Percentiles rank a stretch among this genome's conserved stretches.
phyloP scores from a whole-genome alignment of 441 rosid species.

The Euphorbia celastroides region DNA sequence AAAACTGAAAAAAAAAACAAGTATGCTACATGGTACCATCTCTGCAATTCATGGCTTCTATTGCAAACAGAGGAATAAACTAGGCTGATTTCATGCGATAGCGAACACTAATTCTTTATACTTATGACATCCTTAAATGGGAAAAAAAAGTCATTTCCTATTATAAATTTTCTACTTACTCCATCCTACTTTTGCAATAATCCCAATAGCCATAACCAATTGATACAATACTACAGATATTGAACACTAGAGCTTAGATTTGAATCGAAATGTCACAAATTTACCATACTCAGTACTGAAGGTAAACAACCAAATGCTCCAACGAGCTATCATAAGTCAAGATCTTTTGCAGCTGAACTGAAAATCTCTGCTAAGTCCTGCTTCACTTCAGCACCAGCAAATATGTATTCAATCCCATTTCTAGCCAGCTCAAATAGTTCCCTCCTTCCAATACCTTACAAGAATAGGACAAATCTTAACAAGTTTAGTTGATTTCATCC shows the following conservation, averaged over 20 bases:
- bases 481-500: conserved; percentile 5
- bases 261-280: not conserved
- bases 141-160: not conserved
- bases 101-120: too few species aligned
- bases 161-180: not conserved
- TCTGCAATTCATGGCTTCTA: too few species aligned
- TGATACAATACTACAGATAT: not conserved
- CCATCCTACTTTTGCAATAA: not conserved
- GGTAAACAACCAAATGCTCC: not conserved
- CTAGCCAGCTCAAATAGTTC: conserved; percentile 66
- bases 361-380: conserved; percentile 42
- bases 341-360: conserved; percentile 33
- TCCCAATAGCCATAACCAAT: not conserved
- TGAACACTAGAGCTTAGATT: conserved; percentile 2
- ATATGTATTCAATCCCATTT: conserved; percentile 56
- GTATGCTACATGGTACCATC: too few species aligned
- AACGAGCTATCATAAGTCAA: conserved; percentile 24
- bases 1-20: too few species aligned
- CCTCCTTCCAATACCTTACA: conserved; percentile 53
- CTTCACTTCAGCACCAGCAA: conserved; percentile 68
- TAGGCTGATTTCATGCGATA: too few species aligned
- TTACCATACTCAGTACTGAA: not conserved
- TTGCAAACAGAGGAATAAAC: too few species aligned
- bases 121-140: too few species aligned
- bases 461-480: conserved; percentile 4